Evolutionary conservation across 345 rosid genomes (phyloP).

Genomic region (Eucalyptus globulus): DNA sequence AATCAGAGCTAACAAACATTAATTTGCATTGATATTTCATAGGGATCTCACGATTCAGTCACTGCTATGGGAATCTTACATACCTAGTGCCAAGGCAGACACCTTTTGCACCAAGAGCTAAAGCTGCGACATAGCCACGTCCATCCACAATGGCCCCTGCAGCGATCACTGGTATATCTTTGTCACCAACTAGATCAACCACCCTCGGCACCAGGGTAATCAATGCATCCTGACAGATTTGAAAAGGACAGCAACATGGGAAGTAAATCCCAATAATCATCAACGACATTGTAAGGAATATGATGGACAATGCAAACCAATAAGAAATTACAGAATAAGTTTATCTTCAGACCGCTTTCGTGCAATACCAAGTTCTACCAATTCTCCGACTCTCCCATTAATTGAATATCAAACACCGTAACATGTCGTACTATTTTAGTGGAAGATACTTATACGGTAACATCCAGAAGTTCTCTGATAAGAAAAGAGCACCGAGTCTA

Average conservation of each 20-base stretch:
- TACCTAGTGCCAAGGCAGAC: constrained; percentile 87
- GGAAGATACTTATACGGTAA: neutral
- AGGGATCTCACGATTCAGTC: neutral
- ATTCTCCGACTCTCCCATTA: neutral
- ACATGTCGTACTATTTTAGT: neutral
- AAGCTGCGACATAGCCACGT: constrained; percentile 83
- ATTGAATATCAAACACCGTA: neutral
- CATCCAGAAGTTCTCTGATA: neutral
- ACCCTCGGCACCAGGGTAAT: constrained; percentile 72
- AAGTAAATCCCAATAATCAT: neutral
- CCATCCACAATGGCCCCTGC: constrained; percentile 76
- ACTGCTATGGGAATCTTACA: neutral
- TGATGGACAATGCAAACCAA: neutral
- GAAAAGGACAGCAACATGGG: neutral
- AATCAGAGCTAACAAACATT: neutral
- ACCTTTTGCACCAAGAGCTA: constrained; percentile 86
- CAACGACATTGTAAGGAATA: neutral
- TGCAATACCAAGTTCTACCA: neutral
- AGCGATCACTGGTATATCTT: constrained; percentile 67
- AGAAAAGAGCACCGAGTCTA: neutral
- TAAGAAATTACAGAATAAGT: neutral
- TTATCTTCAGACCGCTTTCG: neutral
- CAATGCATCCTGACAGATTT: constrained; percentile 38
- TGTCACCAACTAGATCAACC: constrained; percentile 49
- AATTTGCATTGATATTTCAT: neutral